Evolutionary conservation across 108 stramenopile genomes (phyloP).

Genomic region (Epithemia pelagica): DNA sequence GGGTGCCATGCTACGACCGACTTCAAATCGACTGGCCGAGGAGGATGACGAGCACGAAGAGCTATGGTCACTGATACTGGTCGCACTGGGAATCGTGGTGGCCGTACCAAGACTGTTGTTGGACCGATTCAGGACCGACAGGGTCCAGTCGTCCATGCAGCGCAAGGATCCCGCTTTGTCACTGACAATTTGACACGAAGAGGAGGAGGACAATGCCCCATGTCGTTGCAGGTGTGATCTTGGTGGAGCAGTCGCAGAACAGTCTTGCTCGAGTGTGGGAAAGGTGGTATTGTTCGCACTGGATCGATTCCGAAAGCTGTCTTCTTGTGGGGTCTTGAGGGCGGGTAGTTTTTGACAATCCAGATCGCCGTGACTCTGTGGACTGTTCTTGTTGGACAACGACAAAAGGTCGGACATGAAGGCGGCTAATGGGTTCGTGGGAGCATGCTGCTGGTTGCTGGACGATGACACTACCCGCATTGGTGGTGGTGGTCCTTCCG

Average conservation of each 20-base stretch:
- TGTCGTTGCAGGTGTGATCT: neutral
- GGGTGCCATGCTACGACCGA: neutral
- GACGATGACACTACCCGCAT: no score
- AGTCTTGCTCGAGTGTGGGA: neutral
- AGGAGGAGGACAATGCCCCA: neutral
- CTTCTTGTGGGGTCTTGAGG: neutral
- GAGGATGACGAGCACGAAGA: neutral
- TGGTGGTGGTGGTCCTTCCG: no score
- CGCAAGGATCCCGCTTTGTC: neutral
- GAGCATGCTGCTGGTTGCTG: no score
- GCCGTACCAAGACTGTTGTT: neutral
- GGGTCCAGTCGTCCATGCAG: neutral
- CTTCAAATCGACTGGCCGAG: neutral
- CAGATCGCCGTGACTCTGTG: neutral
- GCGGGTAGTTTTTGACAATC: neutral
- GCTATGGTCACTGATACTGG: neutral
- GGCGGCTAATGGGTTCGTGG: no score
- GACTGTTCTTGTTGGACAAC: neutral
- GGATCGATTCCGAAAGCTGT: neutral
- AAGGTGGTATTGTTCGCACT: neutral
- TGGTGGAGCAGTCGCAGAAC: neutral
- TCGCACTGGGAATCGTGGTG: neutral
- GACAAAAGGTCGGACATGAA: neutral
- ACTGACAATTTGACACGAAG: neutral
- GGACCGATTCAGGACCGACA: neutral